Evolutionary conservation across 1,284 basidiomycete genomes (phyloP).

Genomic region (Sporisorium iseilematis-ciliati): DNA sequence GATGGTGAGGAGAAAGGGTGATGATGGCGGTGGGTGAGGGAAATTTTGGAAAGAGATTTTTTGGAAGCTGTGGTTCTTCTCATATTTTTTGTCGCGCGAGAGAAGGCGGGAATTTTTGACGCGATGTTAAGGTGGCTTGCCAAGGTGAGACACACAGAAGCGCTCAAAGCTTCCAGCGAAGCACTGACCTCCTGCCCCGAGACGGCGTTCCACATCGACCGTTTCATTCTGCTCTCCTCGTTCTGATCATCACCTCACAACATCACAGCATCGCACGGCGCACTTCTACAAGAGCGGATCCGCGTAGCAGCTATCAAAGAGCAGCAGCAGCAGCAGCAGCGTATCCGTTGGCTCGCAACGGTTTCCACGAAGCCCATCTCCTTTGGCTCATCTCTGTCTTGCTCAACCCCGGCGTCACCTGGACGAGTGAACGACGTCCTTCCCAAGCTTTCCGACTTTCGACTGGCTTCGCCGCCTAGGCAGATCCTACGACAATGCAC

Average conservation of each 20-base stretch:
- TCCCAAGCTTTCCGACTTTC: not conserved
- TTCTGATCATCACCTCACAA: not conserved
- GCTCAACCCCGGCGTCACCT: not conserved
- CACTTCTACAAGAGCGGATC: not conserved
- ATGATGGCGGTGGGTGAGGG: constrained; percentile 8
- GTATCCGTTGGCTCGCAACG: not conserved
- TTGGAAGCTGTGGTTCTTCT: not conserved
- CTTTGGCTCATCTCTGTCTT: no score
- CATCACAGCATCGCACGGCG: not conserved
- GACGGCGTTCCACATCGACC: not conserved
- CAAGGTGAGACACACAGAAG: constrained; percentile 27
- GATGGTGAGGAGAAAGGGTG: constrained; percentile 1
- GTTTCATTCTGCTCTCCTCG: not conserved
- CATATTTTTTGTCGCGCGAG: constrained; percentile 20
- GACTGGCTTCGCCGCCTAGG: not conserved
- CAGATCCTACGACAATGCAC: not conserved
- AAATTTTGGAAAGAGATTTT: constrained; percentile 12
- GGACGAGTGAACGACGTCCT: not conserved
- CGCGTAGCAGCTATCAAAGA: not conserved
- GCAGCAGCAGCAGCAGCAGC: not conserved
- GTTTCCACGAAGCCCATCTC: not conserved
- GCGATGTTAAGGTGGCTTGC: constrained; percentile 4
- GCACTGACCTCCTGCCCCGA: constrained; percentile 12
- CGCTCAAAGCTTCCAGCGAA: constrained; percentile 45
- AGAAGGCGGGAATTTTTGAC: not conserved